Base-by-base conservation (phyloP, 2,329 filamentous ascomycete genomes). In the Venturia nashicola region DNA sequence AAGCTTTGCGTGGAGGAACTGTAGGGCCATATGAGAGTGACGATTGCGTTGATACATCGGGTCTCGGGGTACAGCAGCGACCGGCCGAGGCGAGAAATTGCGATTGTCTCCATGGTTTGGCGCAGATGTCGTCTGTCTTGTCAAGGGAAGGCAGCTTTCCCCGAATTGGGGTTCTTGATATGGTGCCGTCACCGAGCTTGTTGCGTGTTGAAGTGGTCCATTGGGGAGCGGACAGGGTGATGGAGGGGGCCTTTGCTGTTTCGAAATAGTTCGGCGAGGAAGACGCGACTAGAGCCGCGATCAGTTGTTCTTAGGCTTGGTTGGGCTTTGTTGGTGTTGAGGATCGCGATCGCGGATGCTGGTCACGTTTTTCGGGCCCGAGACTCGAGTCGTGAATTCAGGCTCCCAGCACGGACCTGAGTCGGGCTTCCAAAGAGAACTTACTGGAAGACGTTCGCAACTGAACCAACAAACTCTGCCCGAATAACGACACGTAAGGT, bases 1-100 rank as follows among this genome's bases (percentile, higher is more conserved):
- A 91, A 82, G 46, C 86, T 86, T 62, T 83, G 83, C 39, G 83
- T 88, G 34, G 90, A 85, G 27, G 88, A 88, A 67, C 89, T 96
- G 75, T 90, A 97, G 0, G 93, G 93, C 92, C 93, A 97, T 65
- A 90, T 86, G 43, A 97, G 84, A 9, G 91, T 93, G 27, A 97
- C 84, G 18, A 89, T 80, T 46, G 89, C 91, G 65, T 84, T 82
- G 40, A 96, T 72, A 23, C 72, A 69, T 67, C 72, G 72, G 20
- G 71, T 70, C 23, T 72, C 69, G 62, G 39, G 40, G 62, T 69
- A 65, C 11, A 64, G 32, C 40, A 64, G 40, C 11, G 61, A 59
- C 20, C 61, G 64, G 27, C 39, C 42, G 4, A 67, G 61, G 18
- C 36, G 36, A 14, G 66, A 62, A 20, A 67, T 67, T 9, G 64